These are phyloP conservation scores for Populus nigra DNA, from an alignment of 345 rosid genomes.

Conservation along the genomic window DNA sequence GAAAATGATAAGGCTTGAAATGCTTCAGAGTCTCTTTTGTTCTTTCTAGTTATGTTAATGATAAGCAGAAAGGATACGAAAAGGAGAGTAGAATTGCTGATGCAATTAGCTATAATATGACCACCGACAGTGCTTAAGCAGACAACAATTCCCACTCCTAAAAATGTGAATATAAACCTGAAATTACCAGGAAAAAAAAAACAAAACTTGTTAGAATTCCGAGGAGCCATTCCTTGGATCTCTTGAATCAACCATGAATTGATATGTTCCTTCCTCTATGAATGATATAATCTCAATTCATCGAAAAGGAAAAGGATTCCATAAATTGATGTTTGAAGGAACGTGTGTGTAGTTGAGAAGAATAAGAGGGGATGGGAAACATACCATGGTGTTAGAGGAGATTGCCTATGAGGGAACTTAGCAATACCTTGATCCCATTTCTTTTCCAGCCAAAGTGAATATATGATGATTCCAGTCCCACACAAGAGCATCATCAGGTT, in stretches of 20 bases:
- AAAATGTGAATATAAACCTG: conserved; percentile 58
- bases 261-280: neutral
- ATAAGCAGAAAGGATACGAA: conserved; percentile 44
- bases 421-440: conserved; percentile 38
- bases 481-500: conserved; percentile 32
- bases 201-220: neutral
- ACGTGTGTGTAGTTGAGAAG: neutral
- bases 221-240: neutral
- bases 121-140: conserved; percentile 51
- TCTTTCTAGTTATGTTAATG: neutral
- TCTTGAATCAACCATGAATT: neutral
- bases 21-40: neutral
- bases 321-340: neutral
- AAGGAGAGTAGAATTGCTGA: conserved; percentile 35
- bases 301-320: neutral
- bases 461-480: conserved; percentile 42
- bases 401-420: conserved; percentile 11
- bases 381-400: conserved; percentile 51
- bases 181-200: neutral
- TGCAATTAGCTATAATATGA: conserved; percentile 27
- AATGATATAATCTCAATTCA: no score
- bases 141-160: conserved; percentile 46
- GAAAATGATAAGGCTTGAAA: neutral
- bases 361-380: neutral
- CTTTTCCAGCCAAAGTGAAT: conserved; percentile 56